phyloP scores from a whole-genome alignment of 495 filamentous ascomycete species.

The Apodospora peruviana region DNA sequence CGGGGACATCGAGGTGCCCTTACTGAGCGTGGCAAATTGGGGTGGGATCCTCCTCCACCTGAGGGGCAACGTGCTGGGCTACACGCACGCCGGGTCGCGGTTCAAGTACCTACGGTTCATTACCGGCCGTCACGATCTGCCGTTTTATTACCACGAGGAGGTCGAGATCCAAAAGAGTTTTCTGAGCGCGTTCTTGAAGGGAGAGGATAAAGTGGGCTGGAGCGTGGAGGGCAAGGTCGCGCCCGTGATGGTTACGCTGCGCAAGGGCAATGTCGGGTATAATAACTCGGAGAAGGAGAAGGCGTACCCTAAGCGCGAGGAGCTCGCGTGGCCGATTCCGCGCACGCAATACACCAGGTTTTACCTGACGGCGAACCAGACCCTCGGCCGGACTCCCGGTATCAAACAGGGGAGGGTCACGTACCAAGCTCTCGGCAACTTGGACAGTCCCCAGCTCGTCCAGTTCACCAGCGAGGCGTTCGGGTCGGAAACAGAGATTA shows the following conservation, averaged over 20 bases:
- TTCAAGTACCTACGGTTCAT: conserved; percentile 64
- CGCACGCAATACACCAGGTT: conserved; percentile 54
- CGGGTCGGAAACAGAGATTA: conserved; percentile 56
- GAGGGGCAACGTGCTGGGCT: conserved; percentile 62
- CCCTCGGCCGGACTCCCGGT: conserved; percentile 18
- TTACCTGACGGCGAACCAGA: conserved; percentile 40
- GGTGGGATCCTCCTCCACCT: conserved; percentile 59
- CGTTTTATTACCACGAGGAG: conserved; percentile 63
- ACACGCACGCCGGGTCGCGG: conserved; percentile 50
- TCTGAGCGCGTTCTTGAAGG: conserved; percentile 63
- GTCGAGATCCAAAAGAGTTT: conserved; percentile 61
- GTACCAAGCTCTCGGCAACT: conserved; percentile 50
- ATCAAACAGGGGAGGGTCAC: conserved; percentile 23
- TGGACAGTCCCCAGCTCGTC: conserved; percentile 41
- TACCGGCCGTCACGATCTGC: conserved; percentile 63
- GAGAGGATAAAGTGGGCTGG: conserved; percentile 57
- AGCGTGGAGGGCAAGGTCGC: conserved; percentile 45
- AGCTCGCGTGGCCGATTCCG: conserved; percentile 59
- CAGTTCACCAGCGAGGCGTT: conserved; percentile 53
- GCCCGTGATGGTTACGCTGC: conserved; percentile 50
- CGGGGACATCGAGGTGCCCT: conserved; percentile 56
- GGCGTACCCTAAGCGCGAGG: conserved; percentile 42
- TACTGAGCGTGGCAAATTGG: conserved; percentile 61
- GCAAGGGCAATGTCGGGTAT: conserved; percentile 58
- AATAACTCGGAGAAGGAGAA: conserved; percentile 55